Evolutionary conservation across 2,329 filamentous ascomycete genomes (phyloP).

Genomic region (Hypocrella siamensis): DNA sequence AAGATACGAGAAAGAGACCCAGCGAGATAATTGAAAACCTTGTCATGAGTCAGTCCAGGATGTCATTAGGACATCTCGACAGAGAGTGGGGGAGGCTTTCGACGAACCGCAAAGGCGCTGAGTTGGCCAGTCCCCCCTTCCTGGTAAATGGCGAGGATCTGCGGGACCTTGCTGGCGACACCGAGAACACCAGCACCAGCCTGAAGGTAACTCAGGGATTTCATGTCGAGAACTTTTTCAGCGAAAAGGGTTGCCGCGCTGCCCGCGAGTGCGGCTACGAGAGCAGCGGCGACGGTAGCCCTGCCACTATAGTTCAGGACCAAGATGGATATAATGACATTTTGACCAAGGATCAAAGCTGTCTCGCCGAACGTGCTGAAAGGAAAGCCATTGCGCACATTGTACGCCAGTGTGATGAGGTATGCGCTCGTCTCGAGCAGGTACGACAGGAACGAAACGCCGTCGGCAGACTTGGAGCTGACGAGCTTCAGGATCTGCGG

Average conservation of each 20-base stretch:
- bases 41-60: background rate
- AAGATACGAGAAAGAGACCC: slow-evolving; percentile 92
- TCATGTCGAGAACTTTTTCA: slow-evolving; percentile 46
- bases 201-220: slow-evolving; percentile 60
- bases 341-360: slow-evolving; percentile 80
- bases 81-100: background rate
- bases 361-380: slow-evolving; percentile 97
- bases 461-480: slow-evolving; percentile 61
- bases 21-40: slow-evolving; percentile 97
- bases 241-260: slow-evolving; percentile 56
- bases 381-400: slow-evolving; percentile 76
- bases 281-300: slow-evolving; percentile 51
- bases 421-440: slow-evolving; percentile 80
- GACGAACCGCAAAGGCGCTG: slow-evolving; percentile 82
- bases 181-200: slow-evolving; percentile 70
- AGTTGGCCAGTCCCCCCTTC: slow-evolving; percentile 87
- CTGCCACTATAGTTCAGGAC: slow-evolving; percentile 72
- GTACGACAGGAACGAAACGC: slow-evolving; percentile 81
- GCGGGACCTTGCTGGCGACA: slow-evolving; percentile 82
- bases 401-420: slow-evolving; percentile 84
- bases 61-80: background rate
- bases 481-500: slow-evolving; percentile 92
- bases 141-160: slow-evolving; percentile 74
- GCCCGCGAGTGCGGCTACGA: slow-evolving; percentile 61
- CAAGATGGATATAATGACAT: slow-evolving; percentile 74